Base-by-base conservation (phyloP, 148 eudicot species). In the Rhododendron williamsianum region DNA sequence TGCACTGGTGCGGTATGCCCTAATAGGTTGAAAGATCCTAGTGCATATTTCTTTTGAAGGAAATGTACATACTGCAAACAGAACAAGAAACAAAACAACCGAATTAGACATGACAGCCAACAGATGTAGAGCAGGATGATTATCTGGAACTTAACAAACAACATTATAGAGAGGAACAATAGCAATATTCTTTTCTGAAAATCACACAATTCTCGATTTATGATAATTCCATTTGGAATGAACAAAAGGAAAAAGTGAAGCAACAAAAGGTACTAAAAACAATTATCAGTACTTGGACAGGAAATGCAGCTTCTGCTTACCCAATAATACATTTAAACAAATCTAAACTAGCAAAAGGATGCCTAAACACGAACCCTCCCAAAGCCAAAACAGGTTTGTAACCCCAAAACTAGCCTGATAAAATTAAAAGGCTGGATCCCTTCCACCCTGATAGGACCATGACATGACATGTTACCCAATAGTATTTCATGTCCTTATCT, bases 1-100 rank as follows among this genome's bases (percentile, higher is more conserved):
- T 94, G 97, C 4, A 81, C 92, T 10, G 97, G 97, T 81, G 97
- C 97, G 71, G 97, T 94, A 84, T 94, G 97, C 54, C 94, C 95
- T 80, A 94, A 86, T 54, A 94, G 88, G 78, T 91, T 94, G 91
- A 94, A 94, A 85, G 97, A 92, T 84, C 90, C 91, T 56, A 94
- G 92, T 12, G 95, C 92, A 77, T 93, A 94, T 81, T 94, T 94
- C 91, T 90, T 87, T 84, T 93, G 97, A 84, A 94, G 97, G 80
- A 54, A 84, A 84, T 92, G 92, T 84, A 94, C 94, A 86, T 90
- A 94, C 96, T 94, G 96, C 91, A 92, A 23, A 84, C 19, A 18
- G 48, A 69, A 83, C 73, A 54, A 87, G 45, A 78, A 80, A 81
- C 80, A 82, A 12, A 71, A 27, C 63, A 83, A 46, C 60, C 18